phyloP scores from a whole-genome alignment of 1,284 basidiomycete genomes.

The Melanopsichium pennsylvanicum region DNA sequence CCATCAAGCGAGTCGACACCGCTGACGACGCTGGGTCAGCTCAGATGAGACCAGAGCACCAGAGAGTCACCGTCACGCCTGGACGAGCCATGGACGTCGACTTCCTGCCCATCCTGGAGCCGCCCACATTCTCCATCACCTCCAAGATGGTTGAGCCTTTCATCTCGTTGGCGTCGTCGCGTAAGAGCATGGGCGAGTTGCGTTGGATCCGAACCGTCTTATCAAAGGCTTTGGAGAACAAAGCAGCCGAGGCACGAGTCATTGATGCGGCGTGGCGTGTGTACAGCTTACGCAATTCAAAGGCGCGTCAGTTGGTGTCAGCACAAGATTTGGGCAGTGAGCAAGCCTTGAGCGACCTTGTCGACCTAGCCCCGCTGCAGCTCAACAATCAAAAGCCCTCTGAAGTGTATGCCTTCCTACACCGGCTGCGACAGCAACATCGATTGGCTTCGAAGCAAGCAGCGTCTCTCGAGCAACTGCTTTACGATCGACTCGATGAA shows the following conservation, averaged over 20 bases:
- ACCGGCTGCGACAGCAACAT: slow-evolving; percentile 25
- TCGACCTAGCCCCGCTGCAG: slow-evolving; percentile 11
- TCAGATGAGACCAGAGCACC: slow-evolving; percentile 13
- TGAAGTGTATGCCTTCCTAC: slow-evolving; percentile 35
- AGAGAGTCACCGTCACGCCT: slow-evolving; percentile 3
- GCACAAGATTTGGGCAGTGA: not conserved
- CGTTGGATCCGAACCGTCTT: slow-evolving; percentile 28
- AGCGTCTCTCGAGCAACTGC: slow-evolving; percentile 31
- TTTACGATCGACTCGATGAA: slow-evolving; percentile 36
- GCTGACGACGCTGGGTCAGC: not conserved
- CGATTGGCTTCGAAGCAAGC: slow-evolving; percentile 18
- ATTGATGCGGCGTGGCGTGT: slow-evolving; percentile 36
- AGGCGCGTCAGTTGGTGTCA: slow-evolving; percentile 11
- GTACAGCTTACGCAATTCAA: slow-evolving; percentile 26
- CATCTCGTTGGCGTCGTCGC: slow-evolving; percentile 25
- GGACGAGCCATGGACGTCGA: slow-evolving; percentile 30
- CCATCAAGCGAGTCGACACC: not conserved
- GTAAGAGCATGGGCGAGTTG: slow-evolving; percentile 19
- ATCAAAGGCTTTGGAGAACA: slow-evolving; percentile 31
- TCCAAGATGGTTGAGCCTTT: slow-evolving; percentile 43
- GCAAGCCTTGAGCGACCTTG: not conserved
- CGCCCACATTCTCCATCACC: slow-evolving; percentile 43
- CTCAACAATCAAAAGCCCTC: slow-evolving; percentile 12
- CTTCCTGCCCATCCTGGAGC: slow-evolving; percentile 46
- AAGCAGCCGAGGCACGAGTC: slow-evolving; percentile 29